Evolutionary conservation across 148 eudicot genomes (phyloP), one percentile per base, ranked within the genome.

Genomic region (Cornus florida): DNA sequence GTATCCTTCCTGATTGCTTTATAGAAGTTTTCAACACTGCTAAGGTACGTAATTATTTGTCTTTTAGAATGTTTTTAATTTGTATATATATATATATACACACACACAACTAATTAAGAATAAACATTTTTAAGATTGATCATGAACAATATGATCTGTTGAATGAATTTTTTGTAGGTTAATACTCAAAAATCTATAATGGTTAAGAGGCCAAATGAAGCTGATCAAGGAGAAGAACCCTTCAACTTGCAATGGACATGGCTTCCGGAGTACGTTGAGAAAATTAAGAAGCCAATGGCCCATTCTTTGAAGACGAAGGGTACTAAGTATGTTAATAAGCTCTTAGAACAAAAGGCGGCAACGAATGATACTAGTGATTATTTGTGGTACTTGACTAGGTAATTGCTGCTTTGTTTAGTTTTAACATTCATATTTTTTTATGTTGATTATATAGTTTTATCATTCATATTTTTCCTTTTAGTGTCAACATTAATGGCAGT

Each of bases 1-100:
- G 86, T 23, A 56, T 89, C 46, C 83, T 87, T 7, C 90, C 87
- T 0, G 92, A 87, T 71, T 89, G 92, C 73, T 72, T 75, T 16
- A 82, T 65, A 4, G 87, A 80, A 53, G 87, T 76, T 46, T 87
- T 86, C 75, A 85, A 87, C 82, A 84, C 92, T 23, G 90, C 89
- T 20, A 24, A 66, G 64, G 87, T 83, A 84, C 70, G 66, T 62
- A 56, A 3, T 12, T 3, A 19, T 46, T 6, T 11, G 0, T 28
- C 17, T 69, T 35, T 35, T 35, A 35, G 4, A 35, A 35, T 28
- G 28, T 28, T 28, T 28, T 28, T 28, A 28, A 28, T 28, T 28
- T 28, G 28, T 28, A 28, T 28, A 28, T 0, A 28, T 28, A 28
- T 28, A 28, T 28, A 28, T 28, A 28, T 28, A 28, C 1, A 28